Percentiles rank a stretch among this genome's conserved stretches.
These are phyloP conservation scores for Fallopia convolvulus DNA, from an alignment of 148 eudicot species.

Conservation along the genomic window DNA sequence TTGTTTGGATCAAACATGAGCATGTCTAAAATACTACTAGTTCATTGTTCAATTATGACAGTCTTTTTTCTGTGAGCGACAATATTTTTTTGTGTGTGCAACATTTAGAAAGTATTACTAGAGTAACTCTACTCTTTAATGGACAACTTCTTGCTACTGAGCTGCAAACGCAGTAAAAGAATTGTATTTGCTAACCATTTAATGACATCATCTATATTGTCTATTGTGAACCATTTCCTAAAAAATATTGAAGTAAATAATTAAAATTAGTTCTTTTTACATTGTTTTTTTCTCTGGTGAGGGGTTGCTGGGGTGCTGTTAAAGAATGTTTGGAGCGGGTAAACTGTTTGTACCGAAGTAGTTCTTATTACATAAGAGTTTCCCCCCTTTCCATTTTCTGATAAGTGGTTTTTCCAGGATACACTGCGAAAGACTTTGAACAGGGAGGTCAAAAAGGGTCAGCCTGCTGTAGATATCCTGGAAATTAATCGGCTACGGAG, in stretches of 20 bases:
- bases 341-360: not conserved
- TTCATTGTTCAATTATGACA: not conserved
- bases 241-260: not conserved
- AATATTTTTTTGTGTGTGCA: not conserved
- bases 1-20: not conserved
- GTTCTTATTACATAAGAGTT: not conserved
- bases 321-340: not conserved
- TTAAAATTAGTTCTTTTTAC: not conserved
- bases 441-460: constrained; percentile 43
- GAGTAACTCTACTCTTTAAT: not conserved
- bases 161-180: not conserved
- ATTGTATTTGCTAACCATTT: not conserved
- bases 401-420: constrained; percentile 35
- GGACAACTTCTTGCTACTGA: not conserved
- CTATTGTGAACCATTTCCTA: not conserved
- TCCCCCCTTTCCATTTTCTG: not conserved
- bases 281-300: not conserved
- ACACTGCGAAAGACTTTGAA: constrained; percentile 37
- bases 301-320: not conserved
- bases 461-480: constrained; percentile 62
- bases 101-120: not conserved
- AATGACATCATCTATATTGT: not conserved
- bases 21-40: not conserved
- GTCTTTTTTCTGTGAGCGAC: not conserved
- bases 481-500: constrained; percentile 77